A percentile compares a stretch with the other conserved stretches of the same genome.
These are phyloP conservation scores for Fusarium xyrophilum DNA, from an alignment of 2,329 filamentous ascomycete species.

Conservation along the genomic window DNA sequence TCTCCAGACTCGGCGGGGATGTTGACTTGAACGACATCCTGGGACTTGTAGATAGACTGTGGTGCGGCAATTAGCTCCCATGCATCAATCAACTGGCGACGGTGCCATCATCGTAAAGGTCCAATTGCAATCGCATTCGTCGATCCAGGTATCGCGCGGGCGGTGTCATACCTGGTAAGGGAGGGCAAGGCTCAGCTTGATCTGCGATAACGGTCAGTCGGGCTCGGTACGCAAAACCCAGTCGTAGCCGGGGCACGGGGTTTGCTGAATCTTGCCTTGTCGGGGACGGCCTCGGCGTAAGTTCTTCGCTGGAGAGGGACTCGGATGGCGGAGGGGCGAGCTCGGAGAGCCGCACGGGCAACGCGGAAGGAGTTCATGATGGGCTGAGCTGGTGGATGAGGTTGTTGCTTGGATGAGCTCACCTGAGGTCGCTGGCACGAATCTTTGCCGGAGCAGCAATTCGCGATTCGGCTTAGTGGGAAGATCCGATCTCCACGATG, in stretches of 20 bases:
- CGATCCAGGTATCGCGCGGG: slow-evolving; percentile 26
- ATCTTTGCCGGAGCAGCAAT: slow-evolving; percentile 54
- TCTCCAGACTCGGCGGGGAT: slow-evolving; percentile 97
- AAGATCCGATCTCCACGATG: slow-evolving; percentile 47
- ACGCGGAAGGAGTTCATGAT: slow-evolving; percentile 95
- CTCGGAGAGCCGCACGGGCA: slow-evolving; percentile 87
- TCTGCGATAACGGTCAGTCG: slow-evolving; percentile 56
- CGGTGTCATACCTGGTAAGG: slow-evolving; percentile 88
- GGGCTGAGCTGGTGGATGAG: slow-evolving; percentile 59
- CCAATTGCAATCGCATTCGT: slow-evolving; percentile 42
- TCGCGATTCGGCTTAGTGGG: slow-evolving; percentile 51
- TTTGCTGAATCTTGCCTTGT: slow-evolving; percentile 67
- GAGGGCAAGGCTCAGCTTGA: slow-evolving; percentile 97
- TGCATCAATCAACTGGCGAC: slow-evolving; percentile 43
- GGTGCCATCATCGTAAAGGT: slow-evolving; percentile 27
- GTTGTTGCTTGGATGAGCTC: slow-evolving; percentile 55
- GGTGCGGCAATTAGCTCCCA: slow-evolving; percentile 59
- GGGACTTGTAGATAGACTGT: slow-evolving; percentile 73
- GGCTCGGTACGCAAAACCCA: slow-evolving; percentile 31
- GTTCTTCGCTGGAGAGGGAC: slow-evolving; percentile 82
- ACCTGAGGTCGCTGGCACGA: slow-evolving; percentile 54
- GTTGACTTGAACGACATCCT: slow-evolving; percentile 92
- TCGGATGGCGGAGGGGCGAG: slow-evolving; percentile 77
- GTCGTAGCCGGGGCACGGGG: slow-evolving; percentile 24
- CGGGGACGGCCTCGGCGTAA: slow-evolving; percentile 86